Base-by-base conservation (phyloP, 108 stramenopile genomes). In the Cyclostephanos tholiformis region DNA sequence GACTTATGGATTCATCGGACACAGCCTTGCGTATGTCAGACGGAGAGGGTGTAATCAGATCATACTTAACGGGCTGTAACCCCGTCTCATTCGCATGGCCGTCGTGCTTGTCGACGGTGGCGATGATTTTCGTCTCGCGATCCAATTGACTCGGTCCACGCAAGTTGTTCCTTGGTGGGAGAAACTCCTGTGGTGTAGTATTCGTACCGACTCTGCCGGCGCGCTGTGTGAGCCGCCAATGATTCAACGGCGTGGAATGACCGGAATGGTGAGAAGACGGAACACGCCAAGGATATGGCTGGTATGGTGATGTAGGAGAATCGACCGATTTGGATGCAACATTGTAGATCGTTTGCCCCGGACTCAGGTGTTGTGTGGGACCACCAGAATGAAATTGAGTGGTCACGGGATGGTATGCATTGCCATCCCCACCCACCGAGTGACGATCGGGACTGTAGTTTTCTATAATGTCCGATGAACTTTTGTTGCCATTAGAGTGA, bases 331-430 rank as follows among this genome's bases (percentile, higher is more conserved):
- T 59, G 38, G 67, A 55, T 7, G 78, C 57, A 36, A 79, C 71
- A 27, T 79, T 64, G 60, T 79, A 79, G 30, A 79, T 61, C 23
- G 78, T 79, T 44, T 65, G 69, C 0, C 78, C 78, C 38, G 78
- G 78, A 63, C 78, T 79, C n/a, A 43, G 51, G 35, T 79, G 78
- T 17, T 70, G 78, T 10, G 22, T 66, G 13, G 65, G 70, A 16
- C 71, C 65, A 64, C 12, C 57, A 12, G 27, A 6, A 32, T 58
- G 57, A n/a, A 13, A 26, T 35, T 17, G 52, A 32, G 69, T 43
- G 51, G 29, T 22, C 7, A 46, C 38, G 12, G 46, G 25, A 67
- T 52, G 35, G 10, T 48, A 23, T 32, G 22, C 4, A 35, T 20
- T 43, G 30, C 12, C 26, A 20, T 58, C 12, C 23, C 39, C 41